These are phyloP conservation scores for Colletotrichum liriopes DNA, from an alignment of 2,329 filamentous ascomycete species.

Conservation along the genomic window DNA sequence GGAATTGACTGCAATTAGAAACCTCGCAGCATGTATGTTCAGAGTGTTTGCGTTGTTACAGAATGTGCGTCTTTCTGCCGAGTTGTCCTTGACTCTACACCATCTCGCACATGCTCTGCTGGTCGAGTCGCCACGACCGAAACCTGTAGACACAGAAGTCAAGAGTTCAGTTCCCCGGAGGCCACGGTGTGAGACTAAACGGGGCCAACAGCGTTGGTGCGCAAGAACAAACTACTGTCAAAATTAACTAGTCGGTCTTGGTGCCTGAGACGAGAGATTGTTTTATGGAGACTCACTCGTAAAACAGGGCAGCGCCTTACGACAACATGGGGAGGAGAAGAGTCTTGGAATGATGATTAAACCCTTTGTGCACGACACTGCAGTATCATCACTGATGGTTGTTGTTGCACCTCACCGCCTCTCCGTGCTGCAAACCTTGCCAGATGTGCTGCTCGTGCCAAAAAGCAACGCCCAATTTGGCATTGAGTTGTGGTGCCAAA, in stretches of 20 bases:
- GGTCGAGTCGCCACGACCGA: background rate
- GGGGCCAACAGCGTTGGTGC: no score
- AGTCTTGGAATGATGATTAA: background rate
- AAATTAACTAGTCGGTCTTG: background rate
- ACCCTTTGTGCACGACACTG: background rate
- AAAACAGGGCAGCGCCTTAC: no score
- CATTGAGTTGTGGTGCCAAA: constrained; percentile 18
- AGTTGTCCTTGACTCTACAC: background rate
- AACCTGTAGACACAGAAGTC: no score
- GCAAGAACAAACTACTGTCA: no score
- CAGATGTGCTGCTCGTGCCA: background rate
- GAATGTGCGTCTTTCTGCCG: background rate
- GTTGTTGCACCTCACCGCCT: background rate
- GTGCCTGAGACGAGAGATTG: background rate
- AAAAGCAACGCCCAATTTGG: background rate
- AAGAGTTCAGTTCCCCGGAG: no score
- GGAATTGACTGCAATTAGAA: background rate
- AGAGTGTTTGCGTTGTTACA: background rate
- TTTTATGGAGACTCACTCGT: background rate
- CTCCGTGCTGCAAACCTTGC: background rate
- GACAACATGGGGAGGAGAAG: background rate
- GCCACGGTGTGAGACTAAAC: background rate
- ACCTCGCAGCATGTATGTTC: background rate
- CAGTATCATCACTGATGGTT: background rate
- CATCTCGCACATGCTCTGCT: background rate